Evolutionary conservation across 1,284 basidiomycete genomes (phyloP).

Genomic region (Schizophyllum commune): DNA sequence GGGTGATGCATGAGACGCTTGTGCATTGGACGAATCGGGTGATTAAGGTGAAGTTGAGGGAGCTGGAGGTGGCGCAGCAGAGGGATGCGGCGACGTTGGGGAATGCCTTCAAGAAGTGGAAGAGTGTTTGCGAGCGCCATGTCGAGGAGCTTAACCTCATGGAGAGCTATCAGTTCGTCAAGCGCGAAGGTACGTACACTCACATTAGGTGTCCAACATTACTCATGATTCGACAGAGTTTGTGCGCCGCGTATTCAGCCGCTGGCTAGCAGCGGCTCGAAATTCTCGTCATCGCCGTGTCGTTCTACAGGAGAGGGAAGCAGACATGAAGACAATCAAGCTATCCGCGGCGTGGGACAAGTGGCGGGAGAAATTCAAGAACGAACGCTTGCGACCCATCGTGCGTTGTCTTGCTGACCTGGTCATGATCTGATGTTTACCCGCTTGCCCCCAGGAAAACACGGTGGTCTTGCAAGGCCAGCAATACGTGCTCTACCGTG

Average conservation of each 20-base stretch:
- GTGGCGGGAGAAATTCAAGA: conserved; percentile 65
- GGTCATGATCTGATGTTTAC: not conserved
- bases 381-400: conserved; percentile 53
- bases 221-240: conserved; percentile 37
- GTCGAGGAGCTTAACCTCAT: conserved; percentile 66
- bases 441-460: conserved; percentile 41
- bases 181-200: conserved; percentile 51
- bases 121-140: conserved; percentile 48
- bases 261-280: conserved; percentile 58
- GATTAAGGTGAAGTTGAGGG: conserved; percentile 63
- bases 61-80: conserved; percentile 52
- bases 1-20: conserved; percentile 39
- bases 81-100: conserved; percentile 36
- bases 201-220: not conserved
- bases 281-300: conserved; percentile 48
- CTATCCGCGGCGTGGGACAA: conserved; percentile 60
- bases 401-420: conserved; percentile 30
- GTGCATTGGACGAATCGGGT: conserved; percentile 63
- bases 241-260: conserved; percentile 58
- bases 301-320: conserved; percentile 51
- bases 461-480: conserved; percentile 50
- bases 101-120: conserved; percentile 61
- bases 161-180: conserved; percentile 72
- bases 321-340: conserved; percentile 44
- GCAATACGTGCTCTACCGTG: conserved; percentile 50